Percentiles rank a stretch among this genome's conserved stretches.
Evolutionary conservation across 768 basidiomycete species (phyloP).

Genomic region (Brasilioporus rufonigricans): DNA sequence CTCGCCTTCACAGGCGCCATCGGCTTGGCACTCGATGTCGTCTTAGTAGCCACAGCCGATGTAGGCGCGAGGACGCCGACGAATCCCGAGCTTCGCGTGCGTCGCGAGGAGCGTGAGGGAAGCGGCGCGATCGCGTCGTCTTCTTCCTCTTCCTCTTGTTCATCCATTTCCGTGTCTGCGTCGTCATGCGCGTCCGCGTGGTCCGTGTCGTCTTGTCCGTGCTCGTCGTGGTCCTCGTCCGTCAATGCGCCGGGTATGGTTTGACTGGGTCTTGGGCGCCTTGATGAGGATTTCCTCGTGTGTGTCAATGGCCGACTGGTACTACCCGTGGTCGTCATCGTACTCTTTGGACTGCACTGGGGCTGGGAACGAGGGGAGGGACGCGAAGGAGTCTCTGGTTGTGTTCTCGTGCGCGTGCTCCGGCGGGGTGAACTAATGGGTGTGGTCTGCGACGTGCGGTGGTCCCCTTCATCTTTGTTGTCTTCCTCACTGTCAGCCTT

Average conservation of each 20-base stretch:
- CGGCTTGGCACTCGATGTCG: constrained; percentile 4
- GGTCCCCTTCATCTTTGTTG: no score
- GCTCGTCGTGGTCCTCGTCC: constrained; percentile 36
- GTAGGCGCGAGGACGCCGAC: no score
- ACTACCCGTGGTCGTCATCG: background rate
- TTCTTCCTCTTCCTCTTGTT: constrained; percentile 32
- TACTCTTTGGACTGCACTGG: constrained; percentile 5
- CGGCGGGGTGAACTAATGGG: constrained; percentile 15
- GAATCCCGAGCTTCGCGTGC: constrained; percentile 18
- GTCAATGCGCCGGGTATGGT: constrained; percentile 45
- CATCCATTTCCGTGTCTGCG: constrained; percentile 22
- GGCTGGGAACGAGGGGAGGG: constrained; percentile 11
- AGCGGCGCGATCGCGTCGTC: constrained; percentile 36
- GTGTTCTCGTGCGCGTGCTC: constrained; percentile 9
- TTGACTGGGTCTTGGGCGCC: constrained; percentile 17
- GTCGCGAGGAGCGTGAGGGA: constrained; percentile 23
- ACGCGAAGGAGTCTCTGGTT: constrained; percentile 13
- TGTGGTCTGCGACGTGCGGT: constrained; percentile 1
- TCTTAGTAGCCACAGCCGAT: no score
- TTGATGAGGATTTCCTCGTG: constrained; percentile 3
- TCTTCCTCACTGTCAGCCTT: constrained; percentile 29
- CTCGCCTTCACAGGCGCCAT: no score
- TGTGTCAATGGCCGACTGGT: background rate
- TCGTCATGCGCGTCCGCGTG: constrained; percentile 23
- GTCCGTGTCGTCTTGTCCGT: constrained; percentile 20